phyloP scores from a whole-genome alignment of 208 protist species.

The Leishmania mexicana region DNA sequence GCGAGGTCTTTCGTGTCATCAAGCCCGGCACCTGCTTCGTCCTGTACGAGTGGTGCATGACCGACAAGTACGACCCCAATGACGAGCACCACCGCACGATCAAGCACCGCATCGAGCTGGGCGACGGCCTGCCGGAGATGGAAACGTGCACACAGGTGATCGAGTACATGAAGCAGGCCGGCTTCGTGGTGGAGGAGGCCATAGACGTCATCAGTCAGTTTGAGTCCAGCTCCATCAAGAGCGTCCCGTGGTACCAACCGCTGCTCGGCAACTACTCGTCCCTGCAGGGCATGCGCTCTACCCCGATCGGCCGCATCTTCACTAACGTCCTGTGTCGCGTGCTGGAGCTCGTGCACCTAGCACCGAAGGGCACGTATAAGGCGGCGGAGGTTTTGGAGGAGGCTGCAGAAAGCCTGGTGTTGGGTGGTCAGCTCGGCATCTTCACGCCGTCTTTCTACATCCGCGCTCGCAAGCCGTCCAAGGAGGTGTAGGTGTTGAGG shows the following conservation, averaged over 20 bases:
- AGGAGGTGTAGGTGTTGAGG: background rate
- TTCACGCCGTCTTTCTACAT: slow-evolving; percentile 95
- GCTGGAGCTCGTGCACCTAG: slow-evolving; percentile 76
- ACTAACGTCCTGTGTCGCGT: slow-evolving; percentile 81
- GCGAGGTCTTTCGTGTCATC: slow-evolving; percentile 94
- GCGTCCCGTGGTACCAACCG: slow-evolving; percentile 90
- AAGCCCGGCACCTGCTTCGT: slow-evolving; percentile 94
- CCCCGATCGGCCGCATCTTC: slow-evolving; percentile 78
- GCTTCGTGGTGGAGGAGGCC: slow-evolving; percentile 91
- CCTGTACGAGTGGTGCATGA: slow-evolving; percentile 96
- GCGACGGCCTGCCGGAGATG: slow-evolving; percentile 94
- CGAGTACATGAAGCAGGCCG: slow-evolving; percentile 87
- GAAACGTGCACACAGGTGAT: slow-evolving; percentile 74
- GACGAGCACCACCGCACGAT: slow-evolving; percentile 90
- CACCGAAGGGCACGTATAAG: slow-evolving; percentile 81
- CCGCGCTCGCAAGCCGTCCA: slow-evolving; percentile 83
- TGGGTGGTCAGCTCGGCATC: slow-evolving; percentile 87
- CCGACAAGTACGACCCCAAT: slow-evolving; percentile 92
- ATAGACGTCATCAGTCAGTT: slow-evolving; percentile 73
- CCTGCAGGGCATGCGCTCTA: slow-evolving; percentile 76
- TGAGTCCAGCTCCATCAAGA: slow-evolving; percentile 72
- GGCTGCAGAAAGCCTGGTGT: slow-evolving; percentile 89
- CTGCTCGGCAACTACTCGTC: slow-evolving; percentile 75
- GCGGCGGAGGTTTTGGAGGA: slow-evolving; percentile 89
- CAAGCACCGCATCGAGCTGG: slow-evolving; percentile 95